Base-by-base conservation (phyloP, 1,139 yeast genomes). In the Arxiozyma bovina region DNA sequence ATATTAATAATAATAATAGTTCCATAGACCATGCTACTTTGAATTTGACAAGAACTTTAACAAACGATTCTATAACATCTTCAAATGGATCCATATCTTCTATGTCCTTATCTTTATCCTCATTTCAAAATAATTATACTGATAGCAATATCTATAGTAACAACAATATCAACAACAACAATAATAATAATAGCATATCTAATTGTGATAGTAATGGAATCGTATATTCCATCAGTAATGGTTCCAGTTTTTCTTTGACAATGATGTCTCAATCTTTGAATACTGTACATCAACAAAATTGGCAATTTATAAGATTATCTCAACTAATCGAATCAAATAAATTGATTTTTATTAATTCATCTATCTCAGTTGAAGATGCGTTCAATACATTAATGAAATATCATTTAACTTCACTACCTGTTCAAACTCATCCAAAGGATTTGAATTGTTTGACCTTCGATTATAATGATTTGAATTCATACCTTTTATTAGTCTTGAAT, bases 391-490 rank as follows among this genome's bases (percentile, higher is more conserved):
- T 93, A 63, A 77, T 79, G 48, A 71, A 77, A 44, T 79, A 90
- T 69, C 82, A 85, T 57, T 78, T 93, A 64, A 91, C 97, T 1
- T 84, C 94, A 23, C 74, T 93, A 54, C 98, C 98, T 0, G 95
- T 91, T 67, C 77, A 76, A 67, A 73, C 75, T 65, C 57, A 62
- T 50, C 73, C 74, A 4, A 72, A 75, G 51, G 85, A 80, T 61
- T 73, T 82, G 57, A 80, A 83, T 61, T 86, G 93, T 63, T 73
- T 83, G 55, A 86, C 96, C 0, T 91, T 93, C 70, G 98, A 93
- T 70, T 93, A 89, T 70, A 81, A 94, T 38, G 98, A 93, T 71
- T 77, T 93, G 69, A 89, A 88, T 66, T 84, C 96, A 15, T 90
- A 89, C 67, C 74, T 88, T 60, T 73, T 88, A 58, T 73, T 88